These are phyloP conservation scores for Kwoniella dendrophila DNA, from an alignment of 768 basidiomycete genomes.

Conservation along the genomic window DNA sequence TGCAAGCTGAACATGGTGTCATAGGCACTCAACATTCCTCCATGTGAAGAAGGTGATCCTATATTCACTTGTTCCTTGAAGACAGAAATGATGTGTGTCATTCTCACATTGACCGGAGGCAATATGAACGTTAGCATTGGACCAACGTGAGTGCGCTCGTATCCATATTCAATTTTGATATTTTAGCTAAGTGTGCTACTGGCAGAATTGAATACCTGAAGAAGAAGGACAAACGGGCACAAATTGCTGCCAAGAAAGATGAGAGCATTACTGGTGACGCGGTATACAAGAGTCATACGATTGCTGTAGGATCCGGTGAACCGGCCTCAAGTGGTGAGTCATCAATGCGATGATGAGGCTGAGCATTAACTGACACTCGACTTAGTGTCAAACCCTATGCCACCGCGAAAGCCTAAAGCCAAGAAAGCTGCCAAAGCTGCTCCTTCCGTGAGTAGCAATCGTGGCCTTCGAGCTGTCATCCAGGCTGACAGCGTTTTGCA, in stretches of 20 bases:
- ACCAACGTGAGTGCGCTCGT: constrained; percentile 66
- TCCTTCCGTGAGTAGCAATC: constrained; percentile 23
- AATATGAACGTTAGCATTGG: constrained; percentile 72
- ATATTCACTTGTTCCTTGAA: constrained; percentile 90
- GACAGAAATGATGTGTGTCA: constrained; percentile 83
- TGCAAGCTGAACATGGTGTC: constrained; percentile 17
- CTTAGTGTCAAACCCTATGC: constrained; percentile 71
- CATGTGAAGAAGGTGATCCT: constrained; percentile 91
- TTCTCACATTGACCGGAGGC: constrained; percentile 78
- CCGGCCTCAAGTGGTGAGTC: constrained; percentile 66
- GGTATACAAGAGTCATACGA: constrained; percentile 87
- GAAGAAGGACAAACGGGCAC: constrained; percentile 93
- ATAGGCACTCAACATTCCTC: constrained; percentile 74
- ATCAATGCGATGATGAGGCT: background rate
- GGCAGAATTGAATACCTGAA: constrained; percentile 82
- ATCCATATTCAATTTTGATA: background rate
- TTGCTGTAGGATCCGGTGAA: constrained; percentile 86
- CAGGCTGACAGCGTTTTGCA: constrained; percentile 11
- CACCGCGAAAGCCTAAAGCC: constrained; percentile 87
- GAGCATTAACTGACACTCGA: background rate
- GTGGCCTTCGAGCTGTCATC: background rate
- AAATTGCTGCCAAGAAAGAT: constrained; percentile 85
- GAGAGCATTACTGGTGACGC: constrained; percentile 78
- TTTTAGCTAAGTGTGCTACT: constrained; percentile 2
- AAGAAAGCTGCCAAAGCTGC: constrained; percentile 66